These are phyloP conservation scores for Pneumocystis wakefieldiae DNA, from an alignment of 1,139 yeast species.

Conservation along the genomic window DNA sequence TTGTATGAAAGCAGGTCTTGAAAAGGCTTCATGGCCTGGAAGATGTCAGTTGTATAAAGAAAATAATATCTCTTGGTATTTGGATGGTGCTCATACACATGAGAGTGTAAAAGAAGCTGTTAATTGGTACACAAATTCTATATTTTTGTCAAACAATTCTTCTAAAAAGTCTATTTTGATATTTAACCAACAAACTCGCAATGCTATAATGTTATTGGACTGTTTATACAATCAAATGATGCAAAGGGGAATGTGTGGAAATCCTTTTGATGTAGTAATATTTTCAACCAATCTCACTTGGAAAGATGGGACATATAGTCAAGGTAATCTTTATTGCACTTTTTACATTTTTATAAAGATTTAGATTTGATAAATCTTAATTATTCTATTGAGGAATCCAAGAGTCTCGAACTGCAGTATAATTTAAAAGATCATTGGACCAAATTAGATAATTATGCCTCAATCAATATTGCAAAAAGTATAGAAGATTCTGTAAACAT, in stretches of 20 bases:
- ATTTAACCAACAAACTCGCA: constrained; percentile 90
- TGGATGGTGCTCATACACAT: constrained; percentile 92
- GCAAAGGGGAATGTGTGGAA: not conserved
- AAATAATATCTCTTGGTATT: constrained; percentile 51
- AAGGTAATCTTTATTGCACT: not conserved
- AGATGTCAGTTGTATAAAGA: constrained; percentile 63
- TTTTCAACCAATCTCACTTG: constrained; percentile 90
- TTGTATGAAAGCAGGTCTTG: constrained; percentile 49
- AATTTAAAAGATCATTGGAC: constrained; percentile 58
- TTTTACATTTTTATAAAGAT: constrained; percentile 37
- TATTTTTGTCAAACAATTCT: constrained; percentile 17
- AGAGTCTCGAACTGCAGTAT: constrained; percentile 67
- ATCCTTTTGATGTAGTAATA: constrained; percentile 54
- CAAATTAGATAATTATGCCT: constrained; percentile 31
- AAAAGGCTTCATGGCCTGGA: constrained; percentile 75
- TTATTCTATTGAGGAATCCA: constrained; percentile 62
- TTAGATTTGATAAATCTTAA: constrained; percentile 76
- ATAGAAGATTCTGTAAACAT: constrained; percentile 60
- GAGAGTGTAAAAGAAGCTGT: constrained; percentile 76
- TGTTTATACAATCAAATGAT: constrained; percentile 32
- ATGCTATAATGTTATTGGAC: constrained; percentile 50
- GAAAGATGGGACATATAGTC: constrained; percentile 31
- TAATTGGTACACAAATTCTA: constrained; percentile 50
- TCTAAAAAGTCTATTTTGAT: constrained; percentile 34
- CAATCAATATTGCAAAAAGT: constrained; percentile 47